These are phyloP conservation scores for Colletotrichum gigasporum DNA, from an alignment of 2,329 filamentous ascomycete species.

Conservation along the genomic window DNA sequence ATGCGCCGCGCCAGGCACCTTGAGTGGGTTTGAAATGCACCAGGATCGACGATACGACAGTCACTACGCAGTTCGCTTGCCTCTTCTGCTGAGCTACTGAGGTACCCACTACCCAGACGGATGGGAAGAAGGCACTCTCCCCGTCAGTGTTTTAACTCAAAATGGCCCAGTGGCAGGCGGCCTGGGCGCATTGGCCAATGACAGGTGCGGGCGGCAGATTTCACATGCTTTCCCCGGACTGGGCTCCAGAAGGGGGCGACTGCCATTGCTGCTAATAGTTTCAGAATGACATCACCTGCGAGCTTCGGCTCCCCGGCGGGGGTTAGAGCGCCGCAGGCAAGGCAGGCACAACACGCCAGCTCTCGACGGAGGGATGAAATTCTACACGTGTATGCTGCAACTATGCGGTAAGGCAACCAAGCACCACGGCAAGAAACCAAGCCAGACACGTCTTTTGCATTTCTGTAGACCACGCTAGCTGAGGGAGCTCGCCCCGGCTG, in stretches of 20 bases:
- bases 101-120: too few species aligned
- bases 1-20: too few species aligned
- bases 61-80: too few species aligned
- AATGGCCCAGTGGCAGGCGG: not conserved
- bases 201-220: not conserved
- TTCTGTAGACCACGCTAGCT: not conserved
- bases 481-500: not conserved
- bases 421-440: too few species aligned
- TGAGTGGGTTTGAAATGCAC: too few species aligned
- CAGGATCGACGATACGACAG: not conserved
- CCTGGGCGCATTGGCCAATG: conserved; percentile 18
- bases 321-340: conserved; percentile 1
- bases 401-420: too few species aligned
- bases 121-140: too few species aligned
- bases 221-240: conserved; percentile 32
- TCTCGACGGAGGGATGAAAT: not conserved
- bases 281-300: conserved; percentile 31
- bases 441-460: not conserved
- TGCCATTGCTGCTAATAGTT: conserved; percentile 25
- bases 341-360: not conserved
- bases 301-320: conserved; percentile 19
- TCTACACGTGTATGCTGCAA: too few species aligned
- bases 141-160: not conserved
- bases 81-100: too few species aligned
- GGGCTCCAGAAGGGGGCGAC: not conserved